Evolutionary conservation across 2,329 filamentous ascomycete genomes (phyloP).

Genomic region (Xylariaceae sp.): DNA sequence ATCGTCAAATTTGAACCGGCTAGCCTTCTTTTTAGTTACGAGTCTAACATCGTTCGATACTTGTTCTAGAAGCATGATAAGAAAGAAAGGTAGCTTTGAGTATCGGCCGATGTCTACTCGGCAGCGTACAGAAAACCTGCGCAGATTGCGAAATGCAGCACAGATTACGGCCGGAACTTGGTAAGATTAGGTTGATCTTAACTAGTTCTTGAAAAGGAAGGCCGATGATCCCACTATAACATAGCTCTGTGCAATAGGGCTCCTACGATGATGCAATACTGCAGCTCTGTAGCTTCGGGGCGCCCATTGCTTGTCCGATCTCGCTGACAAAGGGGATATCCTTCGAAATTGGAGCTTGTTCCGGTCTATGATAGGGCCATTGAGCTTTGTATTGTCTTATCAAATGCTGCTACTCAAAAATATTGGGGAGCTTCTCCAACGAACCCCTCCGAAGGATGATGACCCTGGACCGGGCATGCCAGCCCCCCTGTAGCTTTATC

Average conservation of each 20-base stretch:
- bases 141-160: neutral
- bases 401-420: neutral
- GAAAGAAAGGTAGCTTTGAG: too few relatives aligned
- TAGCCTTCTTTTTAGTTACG: too few relatives aligned
- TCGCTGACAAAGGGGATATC: neutral
- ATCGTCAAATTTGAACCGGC: too few relatives aligned
- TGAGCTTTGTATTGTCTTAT: conserved; percentile 1
- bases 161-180: neutral
- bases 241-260: conserved; percentile 16
- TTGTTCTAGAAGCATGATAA: too few relatives aligned
- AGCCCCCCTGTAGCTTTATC: conserved; percentile 16
- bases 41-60: too few relatives aligned
- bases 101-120: too few relatives aligned
- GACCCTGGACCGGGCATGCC: conserved; percentile 13
- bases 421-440: conserved; percentile 5
- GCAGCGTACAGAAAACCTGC: too few relatives aligned
- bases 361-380: too few relatives aligned
- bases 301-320: neutral
- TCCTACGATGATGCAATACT: conserved; percentile 25
- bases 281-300: conserved; percentile 2
- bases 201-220: conserved; percentile 24
- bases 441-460: neutral
- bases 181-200: neutral
- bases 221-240: conserved; percentile 9
- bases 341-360: conserved; percentile 1